Evolutionary conservation across 176 grass and related monocot species (phyloP), one percentile per base, ranked within the genome.

Genomic region (Oryza rufipogon): DNA sequence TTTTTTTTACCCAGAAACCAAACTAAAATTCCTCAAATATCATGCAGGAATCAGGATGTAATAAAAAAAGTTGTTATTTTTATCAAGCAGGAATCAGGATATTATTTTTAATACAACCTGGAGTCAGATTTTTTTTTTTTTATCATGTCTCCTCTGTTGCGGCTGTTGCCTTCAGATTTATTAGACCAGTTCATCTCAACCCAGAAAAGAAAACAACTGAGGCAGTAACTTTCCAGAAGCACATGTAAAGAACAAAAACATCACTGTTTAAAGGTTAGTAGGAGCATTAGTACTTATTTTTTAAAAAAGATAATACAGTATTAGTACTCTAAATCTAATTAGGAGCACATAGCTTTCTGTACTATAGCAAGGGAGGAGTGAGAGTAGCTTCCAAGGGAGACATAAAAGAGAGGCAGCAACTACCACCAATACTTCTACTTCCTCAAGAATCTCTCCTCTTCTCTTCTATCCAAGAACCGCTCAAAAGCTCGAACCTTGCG

Each of bases 381-480:
- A 78, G 80, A 78, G 80, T 87, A 45, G 80, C 89, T 87, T 87
- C 39, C 41, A 87, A 87, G 89, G 32, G 69, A 78, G 38, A 68
- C 14, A 77, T 45, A 78, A 73, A 73, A 82, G 80, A 52, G 74
- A 78, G 70, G 75, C 80, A 71, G 73, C 83, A 90, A 83, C 84
- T 0, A 76, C 69, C 80, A 13, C 75, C 15, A 78, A 60, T 19
- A 54, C 79, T 61, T 86, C 70, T 19, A 54, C 79, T 61, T 86
- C 70, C 64, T 79, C 70, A 20, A 75, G 70, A 84, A 70, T 70
- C 68, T 83, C 68, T 68, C 75, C 26, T 46, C 79, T 68, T 68
- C 75, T 61, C 20, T 49, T 72, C 45, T 65, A 25, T 34, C 81
- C 48, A 68, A 15, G 13, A 23, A 8, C n/a, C 2, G 39, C 54